Percentiles rank a stretch among this genome's conserved stretches.
phyloP scores from a whole-genome alignment of 2,329 filamentous ascomycete genomes.

The Penicillium verrucosum region DNA sequence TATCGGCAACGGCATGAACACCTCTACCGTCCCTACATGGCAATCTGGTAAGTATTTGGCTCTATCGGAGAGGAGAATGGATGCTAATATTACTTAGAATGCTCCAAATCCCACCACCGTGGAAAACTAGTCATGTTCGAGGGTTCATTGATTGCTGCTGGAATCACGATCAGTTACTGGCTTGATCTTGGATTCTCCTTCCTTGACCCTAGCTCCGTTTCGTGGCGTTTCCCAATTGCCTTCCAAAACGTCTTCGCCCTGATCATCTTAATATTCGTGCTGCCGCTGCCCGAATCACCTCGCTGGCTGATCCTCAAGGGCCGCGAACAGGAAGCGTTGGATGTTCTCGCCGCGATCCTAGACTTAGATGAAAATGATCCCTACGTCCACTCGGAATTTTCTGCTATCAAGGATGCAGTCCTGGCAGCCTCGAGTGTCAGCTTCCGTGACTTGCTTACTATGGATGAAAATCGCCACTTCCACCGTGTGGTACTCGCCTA shows the following conservation, averaged over 20 bases:
- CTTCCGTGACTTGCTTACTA: constrained; percentile 57
- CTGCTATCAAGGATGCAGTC: constrained; percentile 51
- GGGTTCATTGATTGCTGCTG: constrained; percentile 48
- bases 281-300: constrained; percentile 54
- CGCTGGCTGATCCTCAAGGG: constrained; percentile 56
- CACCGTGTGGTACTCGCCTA: constrained; percentile 56
- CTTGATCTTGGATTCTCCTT: constrained; percentile 52
- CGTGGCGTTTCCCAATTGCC: constrained; percentile 55
- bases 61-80: rapidly evolving
- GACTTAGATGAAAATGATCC: constrained; percentile 46
- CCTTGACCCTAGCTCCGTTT: constrained; percentile 42
- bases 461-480: constrained; percentile 55
- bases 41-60: constrained; percentile 32
- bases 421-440: constrained; percentile 48
- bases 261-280: constrained; percentile 46
- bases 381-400: constrained; percentile 45
- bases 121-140: constrained; percentile 53
- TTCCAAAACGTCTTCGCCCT: constrained; percentile 56
- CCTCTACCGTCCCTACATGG: constrained; percentile 53
- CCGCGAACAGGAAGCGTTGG: constrained; percentile 48
- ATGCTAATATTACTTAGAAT: constrained; percentile 31
- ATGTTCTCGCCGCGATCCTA: constrained; percentile 45
- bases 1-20: constrained; percentile 53
- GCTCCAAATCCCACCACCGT: constrained; percentile 47
- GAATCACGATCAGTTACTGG: constrained; percentile 49